These are phyloP conservation scores for Lasiodiplodia gonubiensis DNA, from an alignment of 2,329 filamentous ascomycete species.

Conservation along the genomic window DNA sequence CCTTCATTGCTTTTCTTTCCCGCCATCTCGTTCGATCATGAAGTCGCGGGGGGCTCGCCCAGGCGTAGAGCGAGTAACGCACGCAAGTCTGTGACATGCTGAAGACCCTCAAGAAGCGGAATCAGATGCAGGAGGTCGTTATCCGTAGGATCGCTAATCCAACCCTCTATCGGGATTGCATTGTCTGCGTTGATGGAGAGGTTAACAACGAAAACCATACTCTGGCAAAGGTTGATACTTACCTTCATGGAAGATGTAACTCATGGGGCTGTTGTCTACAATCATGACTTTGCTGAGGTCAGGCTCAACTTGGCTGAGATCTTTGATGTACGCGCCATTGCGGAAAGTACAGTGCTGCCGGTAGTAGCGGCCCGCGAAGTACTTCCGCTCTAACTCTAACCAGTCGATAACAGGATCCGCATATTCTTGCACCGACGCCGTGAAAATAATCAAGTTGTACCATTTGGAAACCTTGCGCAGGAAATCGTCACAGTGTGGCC, in stretches of 20 bases:
- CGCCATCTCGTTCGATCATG: background rate
- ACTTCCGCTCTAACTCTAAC: constrained; percentile 96
- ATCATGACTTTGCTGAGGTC: constrained; percentile 99
- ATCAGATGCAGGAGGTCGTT: constrained; percentile 92
- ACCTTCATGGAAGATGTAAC: constrained; percentile 99
- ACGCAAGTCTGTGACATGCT: constrained; percentile 95
- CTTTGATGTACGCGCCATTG: constrained; percentile 97
- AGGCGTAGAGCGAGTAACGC: constrained; percentile 86
- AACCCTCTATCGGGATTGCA: constrained; percentile 97
- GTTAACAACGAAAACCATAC: constrained; percentile 12
- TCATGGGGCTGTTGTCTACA: constrained; percentile 95
- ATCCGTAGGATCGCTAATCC: constrained; percentile 98
- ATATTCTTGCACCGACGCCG: constrained; percentile 96
- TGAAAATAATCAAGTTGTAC: constrained; percentile 98
- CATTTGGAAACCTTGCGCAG: constrained; percentile 92
- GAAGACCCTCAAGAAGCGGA: constrained; percentile 88
- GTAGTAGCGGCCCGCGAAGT: constrained; percentile 92
- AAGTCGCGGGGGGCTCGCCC: constrained; percentile 64
- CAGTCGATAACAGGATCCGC: constrained; percentile 98
- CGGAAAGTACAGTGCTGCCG: constrained; percentile 95
- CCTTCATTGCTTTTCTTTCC: background rate
- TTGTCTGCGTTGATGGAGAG: constrained; percentile 70
- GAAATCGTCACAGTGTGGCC: constrained; percentile 96
- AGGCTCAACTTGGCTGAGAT: constrained; percentile 92
- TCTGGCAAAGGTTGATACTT: constrained; percentile 33